Conservation (phyloP, 331 rosid species). For the Phaseolus coccineus region DNA sequence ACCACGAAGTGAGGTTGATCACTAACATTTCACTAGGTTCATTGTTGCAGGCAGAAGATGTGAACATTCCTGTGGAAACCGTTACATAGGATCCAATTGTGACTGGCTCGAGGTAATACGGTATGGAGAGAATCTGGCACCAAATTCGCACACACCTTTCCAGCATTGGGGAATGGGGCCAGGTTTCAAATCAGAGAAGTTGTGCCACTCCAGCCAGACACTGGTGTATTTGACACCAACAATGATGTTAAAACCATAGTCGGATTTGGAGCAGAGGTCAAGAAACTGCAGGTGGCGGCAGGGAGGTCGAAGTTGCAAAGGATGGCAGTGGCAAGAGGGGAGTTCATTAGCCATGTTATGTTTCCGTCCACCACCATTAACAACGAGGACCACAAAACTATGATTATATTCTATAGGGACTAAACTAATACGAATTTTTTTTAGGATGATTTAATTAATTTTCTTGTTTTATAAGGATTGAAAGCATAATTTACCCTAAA, state of each 20-base stretch:
- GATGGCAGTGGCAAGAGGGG: too few relatives aligned
- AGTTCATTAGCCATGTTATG: too few relatives aligned
- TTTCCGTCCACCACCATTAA: too few relatives aligned
- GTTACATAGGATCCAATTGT: constrained; percentile 93
- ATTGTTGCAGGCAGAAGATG: constrained; percentile 83
- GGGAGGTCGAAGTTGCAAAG: too few relatives aligned
- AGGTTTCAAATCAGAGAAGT: constrained; percentile 77
- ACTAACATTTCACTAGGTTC: constrained; percentile 87
- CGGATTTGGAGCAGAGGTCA: constrained; percentile 88
- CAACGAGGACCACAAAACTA: too few relatives aligned
- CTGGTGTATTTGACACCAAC: constrained; percentile 84
- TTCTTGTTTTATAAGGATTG: too few relatives aligned
- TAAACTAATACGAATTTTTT: too few relatives aligned
- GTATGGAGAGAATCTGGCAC: constrained; percentile 54
- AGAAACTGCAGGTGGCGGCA: constrained; percentile 66
- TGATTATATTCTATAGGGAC: too few relatives aligned
- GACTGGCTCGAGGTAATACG: constrained; percentile 85
- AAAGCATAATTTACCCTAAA: too few relatives aligned
- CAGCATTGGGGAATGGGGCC: constrained; percentile 77
- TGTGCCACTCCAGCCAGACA: constrained; percentile 80
- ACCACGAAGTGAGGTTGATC: constrained; percentile 82
- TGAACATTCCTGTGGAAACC: constrained; percentile 73
- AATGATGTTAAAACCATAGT: constrained; percentile 85
- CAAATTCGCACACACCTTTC: constrained; percentile 76
- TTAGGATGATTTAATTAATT: too few relatives aligned